Evolutionary conservation across 345 rosid genomes (phyloP).

Genomic region (Eucalyptus urophylla): DNA sequence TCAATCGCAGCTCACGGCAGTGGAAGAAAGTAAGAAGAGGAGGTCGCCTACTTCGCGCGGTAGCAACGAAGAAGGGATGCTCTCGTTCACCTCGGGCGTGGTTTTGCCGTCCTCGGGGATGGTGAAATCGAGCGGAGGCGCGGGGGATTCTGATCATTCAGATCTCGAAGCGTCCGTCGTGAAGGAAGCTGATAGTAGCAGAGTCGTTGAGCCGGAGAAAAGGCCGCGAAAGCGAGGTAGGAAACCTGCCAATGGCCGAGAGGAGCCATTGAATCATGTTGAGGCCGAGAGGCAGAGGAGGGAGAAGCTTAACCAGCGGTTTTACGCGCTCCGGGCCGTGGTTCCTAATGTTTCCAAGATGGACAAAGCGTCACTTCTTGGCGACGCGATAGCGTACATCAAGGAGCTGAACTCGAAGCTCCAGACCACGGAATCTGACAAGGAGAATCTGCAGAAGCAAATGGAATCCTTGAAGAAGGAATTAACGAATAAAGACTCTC

Average conservation of each 20-base stretch:
- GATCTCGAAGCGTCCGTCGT: slow-evolving; percentile 89
- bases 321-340: slow-evolving; percentile 79
- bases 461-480: slow-evolving; percentile 48
- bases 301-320: slow-evolving; percentile 88
- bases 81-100: slow-evolving; percentile 76
- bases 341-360: slow-evolving; percentile 95
- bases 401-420: slow-evolving; percentile 73
- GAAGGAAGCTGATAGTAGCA: slow-evolving; percentile 53
- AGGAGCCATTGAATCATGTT: slow-evolving; percentile 92
- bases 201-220: slow-evolving; percentile 67
- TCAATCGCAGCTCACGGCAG: slow-evolving; percentile 27
- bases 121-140: slow-evolving; percentile 39
- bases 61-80: slow-evolving; percentile 71
- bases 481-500: slow-evolving; percentile 9
- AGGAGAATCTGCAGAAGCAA: slow-evolving; percentile 55
- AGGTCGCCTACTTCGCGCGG: slow-evolving; percentile 45
- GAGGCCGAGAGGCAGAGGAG: slow-evolving; percentile 99
- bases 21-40: slow-evolving; percentile 64
- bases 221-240: slow-evolving; percentile 82
- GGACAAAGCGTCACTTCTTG: slow-evolving; percentile 97
- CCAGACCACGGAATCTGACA: slow-evolving; percentile 37
- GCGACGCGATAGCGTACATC: slow-evolving; percentile 83
- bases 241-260: slow-evolving; percentile 94
- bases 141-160: slow-evolving; percentile 81
- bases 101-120: slow-evolving; percentile 41